Base-by-base conservation (phyloP, 1,284 basidiomycete genomes). In the Gomphus sp. region DNA sequence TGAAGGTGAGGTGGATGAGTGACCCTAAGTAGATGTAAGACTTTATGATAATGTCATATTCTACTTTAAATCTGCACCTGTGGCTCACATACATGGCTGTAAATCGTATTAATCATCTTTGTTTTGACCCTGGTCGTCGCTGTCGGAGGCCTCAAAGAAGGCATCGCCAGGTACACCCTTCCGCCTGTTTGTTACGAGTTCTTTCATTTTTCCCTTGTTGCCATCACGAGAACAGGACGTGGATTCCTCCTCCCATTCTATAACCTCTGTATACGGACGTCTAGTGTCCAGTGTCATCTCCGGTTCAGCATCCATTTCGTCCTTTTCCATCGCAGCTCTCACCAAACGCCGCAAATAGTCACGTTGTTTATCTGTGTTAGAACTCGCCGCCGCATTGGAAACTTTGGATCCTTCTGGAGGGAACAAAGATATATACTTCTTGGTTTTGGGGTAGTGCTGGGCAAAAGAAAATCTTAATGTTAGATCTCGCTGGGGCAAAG, bases 351-450 rank as follows among this genome's bases (percentile, higher is more conserved):
- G 79, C 33, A 92, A 68, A 66, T 84, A 81, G 53, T 84, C 78
- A n/a, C 89, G 76, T 50, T 79, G 74, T 37, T 71, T 66, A 54
- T 82, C 73, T 2, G 80, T 74, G 55, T 69, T 66, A 45, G 25
- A 28, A n/a, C 68, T 53, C 51, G 64, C 55, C 41, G 54, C 65
- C 56, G 67, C 65, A 58, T 60, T 73, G 70, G 54, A 71, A 70
- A 49, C 73, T 65, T 55, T 81, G 81, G 28, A 76, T 74, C 68
- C 80, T 81, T 48, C 25, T 1, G 88, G 81, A 3, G 91, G 90
- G 69, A 91, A 93, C 41, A 95, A 75, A 2, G 91, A 86, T 48
- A 94, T 84, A 69, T 94, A 95, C 74, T 90, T 93, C 67, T 85
- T 80, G 22, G 80, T 75, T 71, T 88, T 92, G 3, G 91, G 89